Conservation (phyloP, 2,329 filamentous ascomycete genomes). For the Fusarium brevicatenulatum region DNA sequence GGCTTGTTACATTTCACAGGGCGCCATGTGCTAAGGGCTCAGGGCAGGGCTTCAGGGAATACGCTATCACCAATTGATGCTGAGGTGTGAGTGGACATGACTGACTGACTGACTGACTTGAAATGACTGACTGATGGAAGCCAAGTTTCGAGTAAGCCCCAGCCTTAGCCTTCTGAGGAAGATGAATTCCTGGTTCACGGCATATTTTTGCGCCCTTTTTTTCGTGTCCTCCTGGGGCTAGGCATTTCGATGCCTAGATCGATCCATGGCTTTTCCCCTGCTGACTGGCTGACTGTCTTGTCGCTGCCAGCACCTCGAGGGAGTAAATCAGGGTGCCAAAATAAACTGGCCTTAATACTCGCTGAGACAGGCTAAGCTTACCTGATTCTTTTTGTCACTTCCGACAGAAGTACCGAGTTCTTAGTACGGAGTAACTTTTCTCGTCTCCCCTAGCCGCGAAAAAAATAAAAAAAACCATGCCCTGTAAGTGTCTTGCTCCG, state of each 20-base stretch:
- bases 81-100: slow-evolving; percentile 32
- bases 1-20: slow-evolving; percentile 37
- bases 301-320: neutral
- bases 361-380: neutral
- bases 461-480: neutral
- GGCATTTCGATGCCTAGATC: slow-evolving; percentile 35
- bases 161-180: slow-evolving; percentile 16
- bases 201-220: slow-evolving; percentile 28
- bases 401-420: neutral
- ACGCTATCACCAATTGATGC: slow-evolving; percentile 22
- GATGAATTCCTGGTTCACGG: slow-evolving; percentile 1
- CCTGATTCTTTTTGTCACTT: neutral
- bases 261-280: slow-evolving; percentile 25
- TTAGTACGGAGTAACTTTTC: neutral
- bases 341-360: neutral
- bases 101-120: slow-evolving; percentile 3
- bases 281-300: neutral
- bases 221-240: slow-evolving; percentile 14
- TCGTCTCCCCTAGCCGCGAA: neutral
- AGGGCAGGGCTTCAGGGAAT: slow-evolving; percentile 31
- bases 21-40: slow-evolving; percentile 32
- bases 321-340: neutral
- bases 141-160: slow-evolving; percentile 17
- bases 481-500: slow-evolving; percentile 27
- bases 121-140: slow-evolving; percentile 17